A percentile compares a stretch with the other conserved stretches of the same genome.
phyloP scores from a whole-genome alignment of 2,329 filamentous ascomycete genomes.

The Cladosporium sp. region DNA sequence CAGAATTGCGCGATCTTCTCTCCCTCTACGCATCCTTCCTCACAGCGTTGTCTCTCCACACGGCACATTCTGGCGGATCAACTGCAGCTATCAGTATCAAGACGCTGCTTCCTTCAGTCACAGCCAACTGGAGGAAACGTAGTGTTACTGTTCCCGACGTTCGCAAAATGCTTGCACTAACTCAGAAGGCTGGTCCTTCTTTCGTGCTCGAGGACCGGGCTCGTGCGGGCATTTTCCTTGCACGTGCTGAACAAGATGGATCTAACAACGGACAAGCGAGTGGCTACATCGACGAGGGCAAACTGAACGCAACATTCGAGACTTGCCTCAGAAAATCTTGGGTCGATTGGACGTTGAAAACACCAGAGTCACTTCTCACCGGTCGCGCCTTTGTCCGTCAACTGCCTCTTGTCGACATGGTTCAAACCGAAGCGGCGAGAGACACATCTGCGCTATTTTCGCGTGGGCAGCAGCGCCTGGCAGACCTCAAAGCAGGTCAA shows the following conservation, averaged over 20 bases:
- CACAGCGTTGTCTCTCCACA: conserved; percentile 46
- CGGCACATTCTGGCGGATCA: conserved; percentile 46
- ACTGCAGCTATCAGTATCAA: conserved; percentile 39
- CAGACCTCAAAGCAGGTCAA: conserved; percentile 59
- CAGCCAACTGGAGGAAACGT: conserved; percentile 44
- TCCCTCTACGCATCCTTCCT: conserved; percentile 47
- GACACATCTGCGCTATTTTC: conserved; percentile 56
- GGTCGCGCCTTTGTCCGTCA: conserved; percentile 50
- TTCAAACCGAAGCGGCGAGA: conserved; percentile 45
- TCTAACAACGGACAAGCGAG: conserved; percentile 15
- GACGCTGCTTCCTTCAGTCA: conserved; percentile 37
- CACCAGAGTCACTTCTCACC: conserved; percentile 36
- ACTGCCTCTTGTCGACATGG: conserved; percentile 55
- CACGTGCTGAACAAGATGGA: conserved; percentile 12
- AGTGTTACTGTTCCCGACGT: conserved; percentile 44
- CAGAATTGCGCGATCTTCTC: conserved; percentile 40
- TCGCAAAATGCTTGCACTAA: conserved; percentile 42
- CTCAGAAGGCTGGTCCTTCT: conserved; percentile 20
- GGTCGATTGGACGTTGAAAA: conserved; percentile 34
- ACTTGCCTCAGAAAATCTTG: conserved; percentile 43
- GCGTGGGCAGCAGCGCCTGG: conserved; percentile 66
- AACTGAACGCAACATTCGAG: conserved; percentile 49
- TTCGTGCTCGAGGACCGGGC: conserved; percentile 28
- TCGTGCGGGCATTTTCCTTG: conserved; percentile 25
- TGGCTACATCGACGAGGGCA: conserved; percentile 30